A percentile compares a stretch with the other conserved stretches of the same genome.
Conservation (phyloP, 306 rosid genomes). For the Fagus crenata region DNA sequence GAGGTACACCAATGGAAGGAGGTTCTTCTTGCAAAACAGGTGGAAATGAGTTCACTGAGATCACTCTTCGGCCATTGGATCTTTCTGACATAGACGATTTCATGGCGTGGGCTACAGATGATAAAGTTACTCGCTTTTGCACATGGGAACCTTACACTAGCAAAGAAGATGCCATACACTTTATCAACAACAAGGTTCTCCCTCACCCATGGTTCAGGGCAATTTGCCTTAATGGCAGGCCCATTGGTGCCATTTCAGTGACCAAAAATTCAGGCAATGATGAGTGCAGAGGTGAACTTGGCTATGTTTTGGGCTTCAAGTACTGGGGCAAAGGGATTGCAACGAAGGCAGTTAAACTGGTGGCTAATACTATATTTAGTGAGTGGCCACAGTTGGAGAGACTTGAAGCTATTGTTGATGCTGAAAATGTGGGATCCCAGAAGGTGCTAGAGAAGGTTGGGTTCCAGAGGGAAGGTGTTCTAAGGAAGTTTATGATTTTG, state of each 20-base stretch:
- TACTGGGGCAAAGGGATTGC: slow-evolving; percentile 79
- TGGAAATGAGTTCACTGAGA: not conserved
- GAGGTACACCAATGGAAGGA: slow-evolving; percentile 11
- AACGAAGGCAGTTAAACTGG: slow-evolving; percentile 56
- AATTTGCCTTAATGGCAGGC: slow-evolving; percentile 51
- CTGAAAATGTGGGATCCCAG: slow-evolving; percentile 58
- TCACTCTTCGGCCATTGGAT: slow-evolving; percentile 50
- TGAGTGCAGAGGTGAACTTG: slow-evolving; percentile 49
- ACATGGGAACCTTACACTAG: slow-evolving; percentile 53
- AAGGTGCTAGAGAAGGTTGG: slow-evolving; percentile 73
- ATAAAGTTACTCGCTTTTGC: slow-evolving; percentile 49
- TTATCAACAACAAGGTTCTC: slow-evolving; percentile 37
- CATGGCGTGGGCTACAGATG: slow-evolving; percentile 61
- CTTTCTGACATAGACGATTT: slow-evolving; percentile 64
- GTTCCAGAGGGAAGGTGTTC: slow-evolving; percentile 62
- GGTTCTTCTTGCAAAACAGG: slow-evolving; percentile 3
- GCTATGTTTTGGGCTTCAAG: slow-evolving; percentile 55
- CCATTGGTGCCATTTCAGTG: slow-evolving; percentile 56
- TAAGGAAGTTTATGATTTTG: slow-evolving; percentile 43
- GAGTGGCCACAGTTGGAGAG: slow-evolving; percentile 63
- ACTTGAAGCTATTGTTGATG: slow-evolving; percentile 72
- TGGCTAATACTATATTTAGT: slow-evolving; percentile 36
- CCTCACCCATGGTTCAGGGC: slow-evolving; percentile 57
- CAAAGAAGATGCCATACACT: slow-evolving; percentile 47
- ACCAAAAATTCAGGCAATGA: slow-evolving; percentile 30